A percentile compares a stretch with the other conserved stretches of the same genome.
phyloP scores from a whole-genome alignment of 345 rosid species.

The Salix koriyanagi region DNA sequence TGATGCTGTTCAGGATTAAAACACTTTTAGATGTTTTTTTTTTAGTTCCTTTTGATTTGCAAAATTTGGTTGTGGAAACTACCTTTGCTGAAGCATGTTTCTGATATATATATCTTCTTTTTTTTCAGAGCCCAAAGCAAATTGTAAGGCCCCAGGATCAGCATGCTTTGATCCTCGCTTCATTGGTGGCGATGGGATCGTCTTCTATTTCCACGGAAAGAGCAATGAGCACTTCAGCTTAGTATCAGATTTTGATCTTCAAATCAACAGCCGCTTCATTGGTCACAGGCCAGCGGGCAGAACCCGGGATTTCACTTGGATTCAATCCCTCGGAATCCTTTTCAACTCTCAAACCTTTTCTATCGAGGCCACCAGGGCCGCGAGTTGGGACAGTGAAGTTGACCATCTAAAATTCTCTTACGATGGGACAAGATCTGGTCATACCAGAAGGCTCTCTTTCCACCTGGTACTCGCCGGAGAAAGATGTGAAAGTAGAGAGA shows the following conservation, averaged over 20 bases:
- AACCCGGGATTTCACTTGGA: slow-evolving; percentile 63
- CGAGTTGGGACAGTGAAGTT: slow-evolving; percentile 44
- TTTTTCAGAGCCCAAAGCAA: slow-evolving; percentile 25
- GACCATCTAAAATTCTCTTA: slow-evolving; percentile 56
- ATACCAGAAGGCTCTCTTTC: slow-evolving; percentile 49
- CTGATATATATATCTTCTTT: not conserved
- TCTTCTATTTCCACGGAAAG: slow-evolving; percentile 65
- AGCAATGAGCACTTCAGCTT: slow-evolving; percentile 49
- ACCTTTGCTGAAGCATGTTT: not conserved
- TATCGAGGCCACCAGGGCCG: slow-evolving; percentile 49
- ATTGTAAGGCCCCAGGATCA: slow-evolving; percentile 45
- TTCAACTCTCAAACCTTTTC: slow-evolving; percentile 50
- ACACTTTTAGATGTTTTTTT: not conserved
- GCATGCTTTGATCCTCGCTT: slow-evolving; percentile 64
- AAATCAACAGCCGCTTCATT: slow-evolving; percentile 58
- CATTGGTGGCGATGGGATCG: slow-evolving; percentile 58
- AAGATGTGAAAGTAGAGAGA: slow-evolving; percentile 52
- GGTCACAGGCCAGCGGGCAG: slow-evolving; percentile 53
- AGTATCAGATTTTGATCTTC: slow-evolving; percentile 49
- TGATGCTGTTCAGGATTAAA: too few relatives aligned
- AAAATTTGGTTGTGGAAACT: not conserved
- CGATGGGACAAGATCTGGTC: slow-evolving; percentile 41
- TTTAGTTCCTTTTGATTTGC: not conserved
- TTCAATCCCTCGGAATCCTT: slow-evolving; percentile 54
- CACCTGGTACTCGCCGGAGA: slow-evolving; percentile 43